These are phyloP conservation scores for Boletus sp. DNA, from an alignment of 768 basidiomycete genomes.

Conservation along the genomic window DNA sequence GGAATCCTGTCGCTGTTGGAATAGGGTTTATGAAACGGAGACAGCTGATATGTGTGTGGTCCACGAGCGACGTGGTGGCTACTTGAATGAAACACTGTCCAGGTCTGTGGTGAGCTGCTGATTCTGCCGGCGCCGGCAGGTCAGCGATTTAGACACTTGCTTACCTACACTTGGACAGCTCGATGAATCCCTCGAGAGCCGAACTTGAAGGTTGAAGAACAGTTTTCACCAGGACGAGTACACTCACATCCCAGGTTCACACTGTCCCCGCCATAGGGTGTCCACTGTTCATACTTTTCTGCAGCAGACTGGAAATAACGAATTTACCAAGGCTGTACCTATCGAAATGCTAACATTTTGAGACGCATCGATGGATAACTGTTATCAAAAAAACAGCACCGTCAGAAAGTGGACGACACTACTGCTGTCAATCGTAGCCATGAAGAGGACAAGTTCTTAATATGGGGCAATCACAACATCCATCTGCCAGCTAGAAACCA, in stretches of 20 bases:
- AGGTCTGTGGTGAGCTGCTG: no score
- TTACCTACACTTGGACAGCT: no score
- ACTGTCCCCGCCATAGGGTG: neutral
- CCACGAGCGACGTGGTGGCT: no score
- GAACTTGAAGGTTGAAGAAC: neutral
- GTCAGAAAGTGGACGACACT: neutral
- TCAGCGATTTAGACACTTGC: no score
- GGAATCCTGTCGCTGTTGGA: no score
- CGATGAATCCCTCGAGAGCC: neutral
- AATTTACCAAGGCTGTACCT: neutral
- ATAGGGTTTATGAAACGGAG: no score
- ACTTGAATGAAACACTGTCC: no score
- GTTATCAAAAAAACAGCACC: constrained; percentile 5
- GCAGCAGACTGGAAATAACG: neutral
- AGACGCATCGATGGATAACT: constrained; percentile 9
- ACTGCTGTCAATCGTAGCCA: neutral
- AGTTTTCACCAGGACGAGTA: neutral
- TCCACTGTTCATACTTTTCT: neutral
- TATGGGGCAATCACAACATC: neutral
- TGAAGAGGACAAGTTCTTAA: no score
- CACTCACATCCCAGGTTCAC: neutral
- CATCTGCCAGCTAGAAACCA: constrained; percentile 1
- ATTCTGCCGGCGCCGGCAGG: no score
- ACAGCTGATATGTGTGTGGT: no score
- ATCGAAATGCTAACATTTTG: constrained; percentile 20